phyloP scores from a whole-genome alignment of 371 early-diverging fungal species.

The Actinomucor elegans region DNA sequence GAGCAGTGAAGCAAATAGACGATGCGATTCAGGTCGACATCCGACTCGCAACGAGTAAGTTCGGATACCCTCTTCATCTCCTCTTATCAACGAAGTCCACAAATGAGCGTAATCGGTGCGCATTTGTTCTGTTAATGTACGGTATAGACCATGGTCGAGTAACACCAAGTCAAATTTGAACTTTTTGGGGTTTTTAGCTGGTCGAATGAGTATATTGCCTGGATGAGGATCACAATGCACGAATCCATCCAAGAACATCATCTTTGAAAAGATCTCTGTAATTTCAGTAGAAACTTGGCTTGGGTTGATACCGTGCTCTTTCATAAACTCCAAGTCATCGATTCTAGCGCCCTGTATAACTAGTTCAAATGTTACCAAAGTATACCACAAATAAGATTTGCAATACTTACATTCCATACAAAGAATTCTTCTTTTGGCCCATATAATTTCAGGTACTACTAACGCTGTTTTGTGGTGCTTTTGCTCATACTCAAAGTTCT shows the following conservation, averaged over 20 bases:
- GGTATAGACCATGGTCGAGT: conserved; percentile 94
- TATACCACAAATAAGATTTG: not conserved
- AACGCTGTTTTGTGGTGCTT: conserved; percentile 37
- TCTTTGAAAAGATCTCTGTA: conserved; percentile 78
- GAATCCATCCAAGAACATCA: conserved; percentile 90
- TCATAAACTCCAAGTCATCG: conserved; percentile 75
- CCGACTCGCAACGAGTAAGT: conserved; percentile 59
- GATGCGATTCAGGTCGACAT: conserved; percentile 72
- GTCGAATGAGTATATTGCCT: conserved; percentile 74
- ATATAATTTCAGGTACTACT: conserved; percentile 66
- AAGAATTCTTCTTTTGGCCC: conserved; percentile 66
- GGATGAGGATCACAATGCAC: conserved; percentile 87
- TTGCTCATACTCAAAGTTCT: conserved; percentile 56
- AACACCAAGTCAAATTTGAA: conserved; percentile 87
- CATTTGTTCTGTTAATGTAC: conserved; percentile 67
- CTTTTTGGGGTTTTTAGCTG: conserved; percentile 41
- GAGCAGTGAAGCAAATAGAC: conserved; percentile 82
- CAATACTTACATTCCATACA: conserved; percentile 77
- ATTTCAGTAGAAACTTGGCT: conserved; percentile 74
- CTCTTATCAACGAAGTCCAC: conserved; percentile 82
- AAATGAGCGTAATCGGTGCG: conserved; percentile 84
- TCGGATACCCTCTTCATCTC: conserved; percentile 71
- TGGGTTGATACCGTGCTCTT: conserved; percentile 68
- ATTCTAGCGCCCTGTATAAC: conserved; percentile 74
- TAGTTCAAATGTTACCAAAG: no score